Percentiles rank a stretch among this genome's conserved stretches.
These are phyloP conservation scores for Pythium phragmiticola DNA, from an alignment of 352 stramenopile species.

Conservation along the genomic window DNA sequence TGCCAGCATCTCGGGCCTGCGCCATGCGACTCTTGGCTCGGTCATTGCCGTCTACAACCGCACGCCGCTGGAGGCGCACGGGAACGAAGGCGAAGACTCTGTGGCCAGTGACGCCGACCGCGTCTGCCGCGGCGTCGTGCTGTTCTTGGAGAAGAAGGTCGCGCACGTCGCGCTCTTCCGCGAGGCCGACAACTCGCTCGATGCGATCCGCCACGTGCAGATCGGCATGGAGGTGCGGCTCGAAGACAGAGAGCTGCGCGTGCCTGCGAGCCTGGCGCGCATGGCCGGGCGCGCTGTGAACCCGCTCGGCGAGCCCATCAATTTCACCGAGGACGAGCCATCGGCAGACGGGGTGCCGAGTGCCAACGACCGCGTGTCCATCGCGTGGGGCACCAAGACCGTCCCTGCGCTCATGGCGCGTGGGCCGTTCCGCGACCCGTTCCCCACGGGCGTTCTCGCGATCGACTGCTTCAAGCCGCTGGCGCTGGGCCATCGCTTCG, in stretches of 20 bases:
- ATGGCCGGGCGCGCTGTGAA: constrained; percentile 51
- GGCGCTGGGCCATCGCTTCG: constrained; percentile 68
- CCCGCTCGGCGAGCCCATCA: constrained; percentile 44
- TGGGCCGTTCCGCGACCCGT: constrained; percentile 43
- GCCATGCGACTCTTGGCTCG: constrained; percentile 70
- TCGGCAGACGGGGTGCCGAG: constrained; percentile 14
- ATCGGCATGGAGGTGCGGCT: constrained; percentile 69
- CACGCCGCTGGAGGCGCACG: constrained; percentile 3
- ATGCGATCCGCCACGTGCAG: constrained; percentile 29
- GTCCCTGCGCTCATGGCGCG: constrained; percentile 68
- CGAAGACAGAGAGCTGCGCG: constrained; percentile 45
- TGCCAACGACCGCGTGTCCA: constrained; percentile 37
- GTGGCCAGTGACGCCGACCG: constrained; percentile 4
- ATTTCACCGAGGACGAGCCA: constrained; percentile 14
- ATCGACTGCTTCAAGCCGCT: constrained; percentile 81
- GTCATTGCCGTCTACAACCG: constrained; percentile 48
- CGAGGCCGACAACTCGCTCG: constrained; percentile 24
- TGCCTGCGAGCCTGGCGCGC: constrained; percentile 42
- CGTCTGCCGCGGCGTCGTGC: constrained; percentile 28
- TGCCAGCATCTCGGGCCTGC: constrained; percentile 69
- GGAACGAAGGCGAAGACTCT: constrained; percentile 10
- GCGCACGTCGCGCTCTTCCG: constrained; percentile 55
- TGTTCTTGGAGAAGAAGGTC: constrained; percentile 33
- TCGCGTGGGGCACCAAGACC: constrained; percentile 56
- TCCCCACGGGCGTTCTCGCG: constrained; percentile 62